Evolutionary conservation across 129 eudicot species (phyloP), one percentile per base, ranked within the genome.

Genomic region (Helichrysum umbraculigerum): DNA sequence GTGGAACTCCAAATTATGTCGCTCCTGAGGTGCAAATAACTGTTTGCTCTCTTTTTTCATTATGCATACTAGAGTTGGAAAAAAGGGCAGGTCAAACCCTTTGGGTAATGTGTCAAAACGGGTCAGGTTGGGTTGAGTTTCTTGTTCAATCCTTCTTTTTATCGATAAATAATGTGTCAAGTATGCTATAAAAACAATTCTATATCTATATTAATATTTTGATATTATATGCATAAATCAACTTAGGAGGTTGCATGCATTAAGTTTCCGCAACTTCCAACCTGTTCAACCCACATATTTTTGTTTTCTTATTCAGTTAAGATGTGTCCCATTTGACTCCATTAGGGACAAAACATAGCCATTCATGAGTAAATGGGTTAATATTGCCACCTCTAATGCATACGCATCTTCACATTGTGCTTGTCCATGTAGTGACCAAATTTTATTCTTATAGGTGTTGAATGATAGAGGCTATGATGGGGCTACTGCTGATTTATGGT

Each of bases 401-500:
- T 52, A 33, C 54, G 37, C 61, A 68, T 44, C 54, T 62, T 29
- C 19, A 16, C 6, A 42, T 66, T 50, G 10, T 39, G 28, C 65
- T 61, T 84, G 11, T 33, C 50, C 47, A 59, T 42, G 25, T 54
- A 47, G 14, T 47, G 57, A 73, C 50, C 47, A 66, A 21, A 50
- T 74, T 7, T 25, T 25, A 30, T 69, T 66, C 7, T 68, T 44
- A 33, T 39, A 91, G 97, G 97, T 94, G 73, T 83, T 94, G 33
- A 83, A 94, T 70, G 98, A 94, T 82, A 87, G 85, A 82, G 98
- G 98, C 30, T 94, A 94, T 78, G 90, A 94, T 81, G 98, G 98
- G 74, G 96, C 98, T 61, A 88, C 96, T 70, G 98, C 98, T 52
- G 98, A 94, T 85, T 83, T 94, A 86, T 94, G 98, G 98, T 94